These are phyloP conservation scores for Abrus pulchellus DNA, from an alignment of 306 rosid species.

Conservation along the genomic window DNA sequence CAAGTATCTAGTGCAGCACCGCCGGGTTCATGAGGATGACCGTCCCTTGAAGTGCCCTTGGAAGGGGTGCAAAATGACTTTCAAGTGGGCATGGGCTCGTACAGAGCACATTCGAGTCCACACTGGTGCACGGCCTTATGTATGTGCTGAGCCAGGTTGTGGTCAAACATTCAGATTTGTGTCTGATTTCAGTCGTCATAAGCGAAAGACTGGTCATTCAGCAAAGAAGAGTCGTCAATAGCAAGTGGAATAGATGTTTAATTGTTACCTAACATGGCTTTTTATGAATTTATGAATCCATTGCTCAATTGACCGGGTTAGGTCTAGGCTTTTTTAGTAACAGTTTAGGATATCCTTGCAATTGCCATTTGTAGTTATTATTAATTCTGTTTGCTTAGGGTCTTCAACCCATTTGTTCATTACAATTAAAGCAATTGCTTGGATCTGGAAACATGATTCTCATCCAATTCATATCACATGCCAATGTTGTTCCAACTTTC, in stretches of 20 bases:
- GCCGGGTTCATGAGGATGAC: slow-evolving; percentile 92
- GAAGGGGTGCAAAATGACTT: slow-evolving; percentile 99
- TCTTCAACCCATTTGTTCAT: slow-evolving; percentile 67
- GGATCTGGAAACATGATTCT: slow-evolving; percentile 60
- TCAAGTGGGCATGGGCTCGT: slow-evolving; percentile 99
- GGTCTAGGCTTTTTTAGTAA: slow-evolving; percentile 65
- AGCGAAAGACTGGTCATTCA: slow-evolving; percentile 98
- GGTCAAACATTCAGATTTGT: slow-evolving; percentile 98
- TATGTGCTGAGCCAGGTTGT: slow-evolving; percentile 85
- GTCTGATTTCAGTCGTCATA: slow-evolving; percentile 97
- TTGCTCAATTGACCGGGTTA: slow-evolving; percentile 71
- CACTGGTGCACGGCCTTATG: slow-evolving; percentile 95
- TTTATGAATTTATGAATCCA: slow-evolving; percentile 54
- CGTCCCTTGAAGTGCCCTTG: slow-evolving; percentile 97
- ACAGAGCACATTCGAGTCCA: slow-evolving; percentile 98
- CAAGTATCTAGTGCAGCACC: slow-evolving; percentile 97
- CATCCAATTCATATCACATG: slow-evolving; percentile 47
- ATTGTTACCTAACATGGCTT: slow-evolving; percentile 58
- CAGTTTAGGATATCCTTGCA: slow-evolving; percentile 77
- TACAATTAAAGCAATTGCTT: slow-evolving; percentile 79
- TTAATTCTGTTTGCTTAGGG: slow-evolving; percentile 69
- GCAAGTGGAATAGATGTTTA: slow-evolving; percentile 51
- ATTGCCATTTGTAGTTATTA: slow-evolving; percentile 69
- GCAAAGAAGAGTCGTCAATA: slow-evolving; percentile 71
- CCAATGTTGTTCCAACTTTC: slow-evolving; percentile 47